Conservation (phyloP, 164 flowering plant genomes). For the Akebia trifoliata region DNA sequence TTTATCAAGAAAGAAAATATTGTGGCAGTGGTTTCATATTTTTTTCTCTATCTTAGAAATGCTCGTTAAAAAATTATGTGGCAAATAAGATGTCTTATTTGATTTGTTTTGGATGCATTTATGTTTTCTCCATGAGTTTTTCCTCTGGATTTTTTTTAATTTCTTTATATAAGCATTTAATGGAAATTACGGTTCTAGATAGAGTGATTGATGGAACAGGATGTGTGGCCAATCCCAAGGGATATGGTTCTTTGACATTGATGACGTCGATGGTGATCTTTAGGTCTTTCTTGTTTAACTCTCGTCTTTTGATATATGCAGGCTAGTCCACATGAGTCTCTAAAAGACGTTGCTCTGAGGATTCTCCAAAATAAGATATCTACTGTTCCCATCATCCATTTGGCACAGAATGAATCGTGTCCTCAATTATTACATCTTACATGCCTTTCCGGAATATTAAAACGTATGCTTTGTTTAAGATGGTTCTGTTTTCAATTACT, state of each 20-base stretch:
- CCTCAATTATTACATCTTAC: conserved; percentile 84
- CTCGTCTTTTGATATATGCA: conserved; percentile 21
- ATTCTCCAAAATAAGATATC: conserved; percentile 69
- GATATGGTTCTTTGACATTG: not conserved
- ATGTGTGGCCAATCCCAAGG: not conserved
- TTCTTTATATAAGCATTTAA: too few relatives aligned
- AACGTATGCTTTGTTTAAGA: conserved; percentile 25
- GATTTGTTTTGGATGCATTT: too few relatives aligned
- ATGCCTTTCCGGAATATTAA: conserved; percentile 76
- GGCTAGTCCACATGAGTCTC: conserved; percentile 76
- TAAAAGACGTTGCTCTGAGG: conserved; percentile 65
- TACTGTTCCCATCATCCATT: conserved; percentile 65
- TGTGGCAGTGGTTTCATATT: too few relatives aligned
- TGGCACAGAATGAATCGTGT: conserved; percentile 40
- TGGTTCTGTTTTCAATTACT: not conserved
- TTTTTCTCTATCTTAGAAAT: too few relatives aligned
- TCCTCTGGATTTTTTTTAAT: too few relatives aligned
- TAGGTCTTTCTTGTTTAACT: not conserved
- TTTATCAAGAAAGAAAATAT: too few relatives aligned
- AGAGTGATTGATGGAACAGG: too few relatives aligned
- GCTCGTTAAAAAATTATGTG: too few relatives aligned
- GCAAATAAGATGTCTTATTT: too few relatives aligned
- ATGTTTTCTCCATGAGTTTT: too few relatives aligned
- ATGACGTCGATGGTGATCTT: not conserved
- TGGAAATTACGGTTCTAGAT: too few relatives aligned